These are phyloP conservation scores for Jatropha curcas DNA, from an alignment of 345 rosid genomes.

Conservation along the genomic window DNA sequence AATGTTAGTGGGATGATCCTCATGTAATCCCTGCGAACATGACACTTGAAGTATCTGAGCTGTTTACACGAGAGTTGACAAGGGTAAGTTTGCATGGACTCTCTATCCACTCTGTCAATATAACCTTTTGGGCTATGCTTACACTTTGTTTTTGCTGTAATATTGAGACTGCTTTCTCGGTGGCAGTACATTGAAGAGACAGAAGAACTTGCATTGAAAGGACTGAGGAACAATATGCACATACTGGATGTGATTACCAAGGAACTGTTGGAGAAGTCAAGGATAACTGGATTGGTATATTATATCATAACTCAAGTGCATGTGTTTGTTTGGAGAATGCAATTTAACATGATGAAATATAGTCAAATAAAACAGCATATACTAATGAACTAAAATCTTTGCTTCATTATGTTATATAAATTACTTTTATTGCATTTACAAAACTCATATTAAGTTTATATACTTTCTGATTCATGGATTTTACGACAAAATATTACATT, in stretches of 20 bases:
- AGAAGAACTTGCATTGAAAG: constrained; percentile 89
- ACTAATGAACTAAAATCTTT: too few relatives aligned
- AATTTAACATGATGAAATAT: too few relatives aligned
- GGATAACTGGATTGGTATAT: constrained; percentile 92
- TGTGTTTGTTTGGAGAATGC: too few relatives aligned
- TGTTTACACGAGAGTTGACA: constrained; percentile 83
- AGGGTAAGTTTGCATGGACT: constrained; percentile 66
- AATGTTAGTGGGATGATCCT: constrained; percentile 88
- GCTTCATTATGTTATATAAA: too few relatives aligned
- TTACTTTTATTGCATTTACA: too few relatives aligned
- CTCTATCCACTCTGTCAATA: neutral
- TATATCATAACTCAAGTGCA: neutral
- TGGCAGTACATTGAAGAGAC: constrained; percentile 89
- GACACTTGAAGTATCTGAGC: constrained; percentile 92
- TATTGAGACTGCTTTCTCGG: constrained; percentile 26
- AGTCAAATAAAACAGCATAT: too few relatives aligned
- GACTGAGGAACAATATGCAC: constrained; percentile 65
- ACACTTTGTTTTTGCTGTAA: constrained; percentile 1
- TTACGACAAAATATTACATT: neutral
- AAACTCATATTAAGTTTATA: too few relatives aligned
- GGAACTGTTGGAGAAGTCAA: constrained; percentile 70
- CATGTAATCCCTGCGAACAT: constrained; percentile 77
- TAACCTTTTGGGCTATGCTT: neutral
- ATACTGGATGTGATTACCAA: constrained; percentile 69
- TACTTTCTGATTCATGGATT: constrained; percentile 6